Evolutionary conservation across 257 asterid genomes (phyloP).

Genomic region (Penstemon davidsonii): DNA sequence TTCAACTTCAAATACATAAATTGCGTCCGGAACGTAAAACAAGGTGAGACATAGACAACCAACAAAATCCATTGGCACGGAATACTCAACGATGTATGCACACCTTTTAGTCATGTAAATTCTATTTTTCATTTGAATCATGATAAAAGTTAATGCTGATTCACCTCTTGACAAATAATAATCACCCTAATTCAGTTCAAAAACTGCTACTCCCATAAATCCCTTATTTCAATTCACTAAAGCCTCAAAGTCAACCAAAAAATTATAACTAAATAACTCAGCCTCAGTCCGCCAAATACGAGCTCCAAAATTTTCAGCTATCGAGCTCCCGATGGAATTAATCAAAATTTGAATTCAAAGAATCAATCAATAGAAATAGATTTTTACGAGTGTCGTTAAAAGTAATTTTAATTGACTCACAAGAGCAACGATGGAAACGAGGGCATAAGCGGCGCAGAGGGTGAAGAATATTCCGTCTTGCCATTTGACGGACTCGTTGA

Average conservation of each 20-base stretch:
- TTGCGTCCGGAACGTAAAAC: neutral
- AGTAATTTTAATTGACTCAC: constrained; percentile 39
- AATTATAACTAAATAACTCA: neutral
- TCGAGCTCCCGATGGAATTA: neutral
- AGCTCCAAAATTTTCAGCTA: too few relatives aligned
- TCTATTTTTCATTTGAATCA: neutral
- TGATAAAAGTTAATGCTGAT: neutral
- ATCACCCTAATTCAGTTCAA: neutral
- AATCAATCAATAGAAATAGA: neutral
- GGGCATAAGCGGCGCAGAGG: constrained; percentile 73
- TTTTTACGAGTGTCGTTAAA: neutral
- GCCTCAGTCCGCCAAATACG: neutral
- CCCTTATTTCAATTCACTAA: neutral
- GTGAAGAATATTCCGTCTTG: constrained; percentile 90
- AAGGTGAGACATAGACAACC: neutral
- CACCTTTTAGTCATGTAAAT: neutral
- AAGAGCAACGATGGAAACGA: constrained; percentile 79
- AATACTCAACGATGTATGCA: neutral
- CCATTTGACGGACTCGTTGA: constrained; percentile 78
- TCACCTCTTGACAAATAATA: neutral
- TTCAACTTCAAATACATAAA: neutral
- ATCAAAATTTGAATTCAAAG: neutral
- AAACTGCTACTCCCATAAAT: neutral
- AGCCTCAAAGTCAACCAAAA: neutral
- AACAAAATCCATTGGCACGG: neutral